Base-by-base conservation (phyloP, 2,329 filamentous ascomycete species). In the Raffaelea deltoideospora region DNA sequence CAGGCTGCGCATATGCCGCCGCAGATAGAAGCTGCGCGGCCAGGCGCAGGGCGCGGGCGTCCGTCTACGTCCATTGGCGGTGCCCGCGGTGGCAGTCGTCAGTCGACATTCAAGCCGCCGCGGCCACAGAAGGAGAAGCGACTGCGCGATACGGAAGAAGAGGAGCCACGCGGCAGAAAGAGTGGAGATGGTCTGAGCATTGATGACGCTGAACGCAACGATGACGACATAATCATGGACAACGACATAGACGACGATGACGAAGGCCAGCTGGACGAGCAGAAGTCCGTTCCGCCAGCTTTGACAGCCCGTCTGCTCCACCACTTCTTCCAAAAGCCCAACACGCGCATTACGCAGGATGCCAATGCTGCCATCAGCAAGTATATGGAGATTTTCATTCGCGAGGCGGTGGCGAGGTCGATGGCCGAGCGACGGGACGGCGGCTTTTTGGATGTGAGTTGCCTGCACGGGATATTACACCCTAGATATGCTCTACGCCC, bases 361-460 rank as follows among this genome's bases (percentile, higher is more conserved):
- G 85, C 85, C 4, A 83, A 87, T 53, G 67, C 63, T 7, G 72
- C 86, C 1, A 70, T 87, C 40, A 79, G 76, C 13, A 85, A 79
- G 58, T 96, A 96, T 53, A 69, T 95, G 56, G 85, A 95, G 56
- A 73, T 88, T 0, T 96, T 95, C 58, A 80, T 94, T 37, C 69
- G 81, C 43, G 88, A 96, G 60, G 84, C 85, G 1, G 76, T 96
- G 52, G 84, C 85, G 14, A 61, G 88, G 50, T 77, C 83, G 28
- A 72, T 76, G 10, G 74, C 76, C 40, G 80, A 84, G 62, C 77
- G 79, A 51, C 63, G 64, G 23, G 42, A 39, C 14, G 65, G 72
- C 40, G 76, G 72, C 4, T 86, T 87, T 50, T 53, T 88, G 26
- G 83, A 90, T 71, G 79, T 85, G 45, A 56, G 70, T 23, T 15